Evolutionary conservation across 345 rosid genomes (phyloP).

Genomic region (Firmiana major): DNA sequence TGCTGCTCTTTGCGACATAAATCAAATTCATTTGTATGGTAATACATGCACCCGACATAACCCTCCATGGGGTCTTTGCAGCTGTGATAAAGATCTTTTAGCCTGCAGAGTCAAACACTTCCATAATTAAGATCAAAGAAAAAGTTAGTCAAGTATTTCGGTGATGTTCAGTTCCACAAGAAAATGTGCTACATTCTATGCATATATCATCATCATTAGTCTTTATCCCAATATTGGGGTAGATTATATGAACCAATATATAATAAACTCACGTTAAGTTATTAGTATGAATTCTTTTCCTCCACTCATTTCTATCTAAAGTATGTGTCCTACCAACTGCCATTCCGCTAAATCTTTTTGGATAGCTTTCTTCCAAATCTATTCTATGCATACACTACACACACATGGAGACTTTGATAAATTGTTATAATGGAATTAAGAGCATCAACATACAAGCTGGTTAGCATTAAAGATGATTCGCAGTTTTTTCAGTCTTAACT

Average conservation of each 20-base stretch:
- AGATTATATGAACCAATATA: too few relatives aligned
- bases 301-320: too few relatives aligned
- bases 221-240: too few relatives aligned
- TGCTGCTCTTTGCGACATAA: conserved; percentile 96
- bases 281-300: too few relatives aligned
- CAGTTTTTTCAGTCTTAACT: background rate
- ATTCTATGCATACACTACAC: too few relatives aligned
- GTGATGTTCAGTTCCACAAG: background rate
- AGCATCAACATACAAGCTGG: background rate
- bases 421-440: background rate
- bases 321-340: too few relatives aligned
- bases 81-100: conserved; percentile 86
- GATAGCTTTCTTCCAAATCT: too few relatives aligned
- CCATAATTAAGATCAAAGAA: background rate
- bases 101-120: conserved; percentile 43
- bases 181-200: background rate
- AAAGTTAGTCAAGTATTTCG: background rate
- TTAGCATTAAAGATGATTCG: background rate
- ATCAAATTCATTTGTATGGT: conserved; percentile 90
- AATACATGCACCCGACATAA: conserved; percentile 95
- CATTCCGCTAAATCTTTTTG: too few relatives aligned
- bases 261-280: too few relatives aligned
- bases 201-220: too few relatives aligned
- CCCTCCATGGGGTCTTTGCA: conserved; percentile 93
- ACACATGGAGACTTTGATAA: background rate